Percentiles rank a stretch among this genome's conserved stretches.
These are phyloP conservation scores for Leccinum longicurvipes DNA, from an alignment of 768 basidiomycete species.

Conservation along the genomic window DNA sequence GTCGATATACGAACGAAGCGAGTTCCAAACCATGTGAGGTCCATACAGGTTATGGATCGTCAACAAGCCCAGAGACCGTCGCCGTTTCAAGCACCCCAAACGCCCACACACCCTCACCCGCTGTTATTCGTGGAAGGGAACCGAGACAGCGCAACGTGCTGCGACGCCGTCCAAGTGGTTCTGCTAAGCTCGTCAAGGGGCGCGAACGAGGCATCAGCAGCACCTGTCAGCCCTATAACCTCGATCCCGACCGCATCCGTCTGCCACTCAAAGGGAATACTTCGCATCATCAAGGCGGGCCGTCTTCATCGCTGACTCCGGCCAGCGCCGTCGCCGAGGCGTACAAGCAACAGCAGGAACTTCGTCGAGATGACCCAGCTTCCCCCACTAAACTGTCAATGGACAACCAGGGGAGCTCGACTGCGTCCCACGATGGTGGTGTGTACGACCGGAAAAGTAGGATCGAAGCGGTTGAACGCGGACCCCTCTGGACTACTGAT, in stretches of 20 bases:
- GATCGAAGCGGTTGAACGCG: constrained; percentile 3
- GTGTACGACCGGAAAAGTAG: constrained; percentile 14
- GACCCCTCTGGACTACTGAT: background rate
- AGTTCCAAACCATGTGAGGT: constrained; percentile 3
- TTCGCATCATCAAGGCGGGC: background rate
- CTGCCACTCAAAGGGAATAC: background rate
- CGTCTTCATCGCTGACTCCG: constrained; percentile 36
- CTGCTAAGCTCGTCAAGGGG: constrained; percentile 18
- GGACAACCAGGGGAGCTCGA: constrained; percentile 23
- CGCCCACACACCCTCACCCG: background rate
- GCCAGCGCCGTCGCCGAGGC: constrained; percentile 45
- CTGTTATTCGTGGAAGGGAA: constrained; percentile 5
- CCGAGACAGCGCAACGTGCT: constrained; percentile 30
- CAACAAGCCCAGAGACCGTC: constrained; percentile 14
- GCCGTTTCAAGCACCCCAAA: constrained; percentile 4
- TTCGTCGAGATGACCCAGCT: constrained; percentile 11
- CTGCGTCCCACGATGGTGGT: constrained; percentile 5
- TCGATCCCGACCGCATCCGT: background rate
- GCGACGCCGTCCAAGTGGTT: constrained; percentile 30
- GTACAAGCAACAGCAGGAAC: constrained; percentile 43
- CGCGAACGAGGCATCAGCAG: constrained; percentile 14
- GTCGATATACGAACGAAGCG: constrained; percentile 20
- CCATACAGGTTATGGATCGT: background rate
- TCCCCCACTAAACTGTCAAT: constrained; percentile 21
- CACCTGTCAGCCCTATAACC: background rate